phyloP scores from a whole-genome alignment of 495 filamentous ascomycete genomes.

The Hyaloscypha finlandica region DNA sequence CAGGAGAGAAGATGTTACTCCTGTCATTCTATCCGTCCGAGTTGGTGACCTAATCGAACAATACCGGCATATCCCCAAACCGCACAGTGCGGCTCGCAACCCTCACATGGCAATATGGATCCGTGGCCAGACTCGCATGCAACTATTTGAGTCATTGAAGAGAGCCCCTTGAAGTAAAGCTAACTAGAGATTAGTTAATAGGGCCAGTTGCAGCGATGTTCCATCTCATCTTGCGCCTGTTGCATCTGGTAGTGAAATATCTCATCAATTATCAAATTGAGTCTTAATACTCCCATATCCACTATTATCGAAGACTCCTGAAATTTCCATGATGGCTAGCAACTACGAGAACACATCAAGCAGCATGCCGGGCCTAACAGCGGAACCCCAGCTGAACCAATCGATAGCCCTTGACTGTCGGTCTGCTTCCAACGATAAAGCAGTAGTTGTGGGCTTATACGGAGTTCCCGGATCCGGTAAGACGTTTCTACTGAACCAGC shows the following conservation, averaged over 20 bases:
- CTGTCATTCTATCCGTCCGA: neutral
- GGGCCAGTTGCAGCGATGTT: neutral
- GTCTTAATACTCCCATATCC: neutral
- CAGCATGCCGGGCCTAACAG: conserved; percentile 29
- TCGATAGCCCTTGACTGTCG: conserved; percentile 15
- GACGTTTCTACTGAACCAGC: conserved; percentile 46
- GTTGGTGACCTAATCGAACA: neutral
- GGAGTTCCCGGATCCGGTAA: conserved; percentile 66
- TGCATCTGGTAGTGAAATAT: neutral
- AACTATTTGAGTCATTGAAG: neutral
- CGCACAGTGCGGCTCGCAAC: neutral
- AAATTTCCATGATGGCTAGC: neutral
- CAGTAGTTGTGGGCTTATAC: conserved; percentile 57
- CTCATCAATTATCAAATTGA: neutral
- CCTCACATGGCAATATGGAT: neutral
- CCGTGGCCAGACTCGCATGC: neutral
- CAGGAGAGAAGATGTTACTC: neutral
- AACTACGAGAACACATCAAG: conserved; percentile 29
- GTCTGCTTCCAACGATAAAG: conserved; percentile 26
- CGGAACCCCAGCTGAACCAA: conserved; percentile 28
- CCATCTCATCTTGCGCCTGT: neutral
- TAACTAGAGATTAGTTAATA: neutral
- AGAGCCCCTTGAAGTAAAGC: neutral
- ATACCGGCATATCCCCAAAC: neutral
- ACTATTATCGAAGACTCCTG: neutral